phyloP scores from a whole-genome alignment of 805 yeast genomes.

The Monosporozyma solicola region DNA sequence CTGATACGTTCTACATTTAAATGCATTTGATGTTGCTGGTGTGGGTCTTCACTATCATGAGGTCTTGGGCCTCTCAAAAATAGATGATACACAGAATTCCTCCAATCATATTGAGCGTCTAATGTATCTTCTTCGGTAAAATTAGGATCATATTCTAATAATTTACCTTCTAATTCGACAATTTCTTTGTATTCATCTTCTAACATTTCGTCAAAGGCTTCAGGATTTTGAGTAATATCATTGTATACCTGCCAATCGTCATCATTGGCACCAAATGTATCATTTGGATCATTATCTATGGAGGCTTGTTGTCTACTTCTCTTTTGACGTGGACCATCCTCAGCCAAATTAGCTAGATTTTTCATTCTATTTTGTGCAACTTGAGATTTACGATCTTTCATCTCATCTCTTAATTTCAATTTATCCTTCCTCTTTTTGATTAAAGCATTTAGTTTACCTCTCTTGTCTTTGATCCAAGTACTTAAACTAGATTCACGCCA shows the following conservation, averaged over 20 bases:
- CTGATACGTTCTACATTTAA: constrained; percentile 83
- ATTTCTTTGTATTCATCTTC: constrained; percentile 62
- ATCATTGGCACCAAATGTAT: constrained; percentile 90
- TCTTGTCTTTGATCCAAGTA: constrained; percentile 72
- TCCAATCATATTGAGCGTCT: constrained; percentile 80
- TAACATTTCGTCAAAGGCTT: constrained; percentile 58
- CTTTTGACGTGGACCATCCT: constrained; percentile 41
- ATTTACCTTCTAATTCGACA: constrained; percentile 57
- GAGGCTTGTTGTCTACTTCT: constrained; percentile 52
- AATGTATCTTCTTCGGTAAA: constrained; percentile 80
- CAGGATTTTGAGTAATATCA: constrained; percentile 65
- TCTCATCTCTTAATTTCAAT: constrained; percentile 59
- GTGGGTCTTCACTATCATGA: constrained; percentile 71
- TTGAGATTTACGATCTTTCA: constrained; percentile 79
- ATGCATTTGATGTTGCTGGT: constrained; percentile 84
- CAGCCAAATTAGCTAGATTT: constrained; percentile 80
- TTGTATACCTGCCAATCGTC: constrained; percentile 92
- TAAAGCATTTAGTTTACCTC: constrained; percentile 50
- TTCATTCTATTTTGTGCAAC: constrained; percentile 93
- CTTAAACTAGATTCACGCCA: constrained; percentile 69
- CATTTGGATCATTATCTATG: constrained; percentile 85
- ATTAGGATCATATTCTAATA: constrained; percentile 74
- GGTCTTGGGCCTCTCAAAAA: constrained; percentile 87
- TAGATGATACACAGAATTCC: constrained; percentile 65
- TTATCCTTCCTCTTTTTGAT: constrained; percentile 59